These are phyloP conservation scores for Dryas octopetala DNA, from an alignment of 306 rosid genomes.

Conservation along the genomic window DNA sequence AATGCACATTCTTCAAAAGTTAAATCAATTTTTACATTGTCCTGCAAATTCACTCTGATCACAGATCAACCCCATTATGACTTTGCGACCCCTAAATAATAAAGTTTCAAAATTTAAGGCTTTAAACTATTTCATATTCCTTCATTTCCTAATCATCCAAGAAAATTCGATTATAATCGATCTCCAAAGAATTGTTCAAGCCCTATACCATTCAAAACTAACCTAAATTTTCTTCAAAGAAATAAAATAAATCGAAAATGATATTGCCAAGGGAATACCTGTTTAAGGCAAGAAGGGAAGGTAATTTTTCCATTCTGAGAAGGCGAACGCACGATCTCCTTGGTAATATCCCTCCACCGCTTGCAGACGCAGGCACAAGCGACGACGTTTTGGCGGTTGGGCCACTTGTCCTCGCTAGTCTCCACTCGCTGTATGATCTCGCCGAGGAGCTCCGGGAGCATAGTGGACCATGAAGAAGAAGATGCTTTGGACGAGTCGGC, in stretches of 20 bases:
- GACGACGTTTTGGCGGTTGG: conserved; percentile 75
- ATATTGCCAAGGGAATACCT: conserved; percentile 44
- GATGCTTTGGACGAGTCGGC: conserved; percentile 19
- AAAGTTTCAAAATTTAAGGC: neutral
- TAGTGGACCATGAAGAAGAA: conserved; percentile 58
- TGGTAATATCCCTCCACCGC: conserved; percentile 83
- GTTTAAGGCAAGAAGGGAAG: conserved; percentile 93
- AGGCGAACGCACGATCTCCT: conserved; percentile 60
- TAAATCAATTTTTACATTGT: neutral
- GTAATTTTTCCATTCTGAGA: conserved; percentile 64
- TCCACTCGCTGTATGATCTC: conserved; percentile 83
- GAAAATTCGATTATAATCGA: neutral
- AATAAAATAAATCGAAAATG: neutral
- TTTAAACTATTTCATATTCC: neutral
- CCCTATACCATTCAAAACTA: neutral
- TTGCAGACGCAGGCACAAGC: conserved; percentile 91
- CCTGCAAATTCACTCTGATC: neutral
- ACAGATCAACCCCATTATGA: neutral
- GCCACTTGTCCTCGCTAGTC: conserved; percentile 76
- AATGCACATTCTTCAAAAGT: neutral
- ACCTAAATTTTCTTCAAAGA: neutral
- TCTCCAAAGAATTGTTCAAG: neutral
- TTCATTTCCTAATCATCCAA: neutral
- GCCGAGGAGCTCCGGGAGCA: conserved; percentile 85
- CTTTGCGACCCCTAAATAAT: neutral